Evolutionary conservation across 2,329 filamentous ascomycete species (phyloP), one percentile per base, ranked within the genome.

Genomic region (Diplodia corticola): DNA sequence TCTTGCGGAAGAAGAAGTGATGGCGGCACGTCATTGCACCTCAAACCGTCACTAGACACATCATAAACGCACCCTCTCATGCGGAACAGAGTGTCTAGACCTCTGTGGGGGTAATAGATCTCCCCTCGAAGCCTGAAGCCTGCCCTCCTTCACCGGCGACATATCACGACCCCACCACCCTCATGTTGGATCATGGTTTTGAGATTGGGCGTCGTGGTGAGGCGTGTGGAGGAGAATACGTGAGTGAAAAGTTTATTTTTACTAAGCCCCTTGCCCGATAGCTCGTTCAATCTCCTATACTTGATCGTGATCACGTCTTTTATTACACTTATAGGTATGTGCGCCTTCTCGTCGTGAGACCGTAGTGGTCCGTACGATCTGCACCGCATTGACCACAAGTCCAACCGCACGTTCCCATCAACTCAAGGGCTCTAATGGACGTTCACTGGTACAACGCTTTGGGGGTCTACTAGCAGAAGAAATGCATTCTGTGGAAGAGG

Each of bases 221-320:
- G 81, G 1, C 81, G 83, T 68, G 69, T 83, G 64, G 81, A 81
- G 22, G 81, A 83, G 69, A 80, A 82, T 55, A 76, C 83, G 55
- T 59, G 37, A 48, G 55, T 46, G n/a, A n/a, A n/a, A n/a, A n/a
- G n/a, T 22, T 30, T 13, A 1, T 22, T 30, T n/a, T n/a, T n/a
- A n/a, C n/a, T n/a, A n/a, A n/a, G n/a, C n/a, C n/a, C 22, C 3
- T 26, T 49, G 46, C 5, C 46, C 13, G n/a, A n/a, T n/a, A n/a
- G n/a, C n/a, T n/a, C n/a, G n/a, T n/a, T n/a, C n/a, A n/a, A n/a
- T n/a, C n/a, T n/a, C n/a, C n/a, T n/a, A n/a, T n/a, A n/a, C n/a
- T n/a, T n/a, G n/a, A n/a, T n/a, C n/a, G n/a, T n/a, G n/a, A n/a
- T n/a, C n/a, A n/a, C n/a, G n/a, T n/a, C n/a, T n/a, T n/a, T n/a